A percentile compares a stretch with the other conserved stretches of the same genome.
Conservation (phyloP, 805 yeast genomes). For the Candida argentea region DNA sequence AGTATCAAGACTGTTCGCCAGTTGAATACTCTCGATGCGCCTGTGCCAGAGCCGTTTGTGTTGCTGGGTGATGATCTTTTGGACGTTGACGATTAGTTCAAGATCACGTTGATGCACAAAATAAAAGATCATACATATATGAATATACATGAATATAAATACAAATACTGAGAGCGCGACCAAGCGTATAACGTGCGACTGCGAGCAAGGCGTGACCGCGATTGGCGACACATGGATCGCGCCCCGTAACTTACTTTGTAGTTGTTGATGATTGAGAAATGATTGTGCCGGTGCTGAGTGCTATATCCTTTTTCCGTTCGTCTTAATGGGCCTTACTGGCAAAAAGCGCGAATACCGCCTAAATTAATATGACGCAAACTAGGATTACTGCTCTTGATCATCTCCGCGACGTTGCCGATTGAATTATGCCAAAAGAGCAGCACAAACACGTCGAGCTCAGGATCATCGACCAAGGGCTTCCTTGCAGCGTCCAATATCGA, state of each 20-base stretch:
- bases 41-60: conserved; percentile 59
- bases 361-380: conserved; percentile 6
- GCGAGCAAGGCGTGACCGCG: too few species aligned
- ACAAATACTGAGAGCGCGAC: too few species aligned
- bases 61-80: conserved; percentile 48
- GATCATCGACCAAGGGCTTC: conserved; percentile 9
- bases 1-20: conserved; percentile 80
- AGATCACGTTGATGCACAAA: neutral
- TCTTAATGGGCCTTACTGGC: too few species aligned
- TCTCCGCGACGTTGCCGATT: conserved; percentile 4
- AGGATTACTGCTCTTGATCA: conserved; percentile 4
- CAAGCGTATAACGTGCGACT: too few species aligned
- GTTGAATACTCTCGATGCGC: conserved; percentile 62
- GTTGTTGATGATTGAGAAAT: too few species aligned
- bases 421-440: conserved; percentile 8
- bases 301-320: too few species aligned
- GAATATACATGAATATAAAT: too few species aligned
- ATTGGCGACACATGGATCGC: too few species aligned
- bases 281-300: too few species aligned
- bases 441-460: conserved; percentile 5
- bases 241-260: too few species aligned
- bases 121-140: too few species aligned
- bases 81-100: conserved; percentile 11
- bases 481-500: conserved; percentile 10
- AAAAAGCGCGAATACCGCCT: conserved; percentile 11